phyloP scores from a whole-genome alignment of 306 rosid species.

The Corylus heterophylla region DNA sequence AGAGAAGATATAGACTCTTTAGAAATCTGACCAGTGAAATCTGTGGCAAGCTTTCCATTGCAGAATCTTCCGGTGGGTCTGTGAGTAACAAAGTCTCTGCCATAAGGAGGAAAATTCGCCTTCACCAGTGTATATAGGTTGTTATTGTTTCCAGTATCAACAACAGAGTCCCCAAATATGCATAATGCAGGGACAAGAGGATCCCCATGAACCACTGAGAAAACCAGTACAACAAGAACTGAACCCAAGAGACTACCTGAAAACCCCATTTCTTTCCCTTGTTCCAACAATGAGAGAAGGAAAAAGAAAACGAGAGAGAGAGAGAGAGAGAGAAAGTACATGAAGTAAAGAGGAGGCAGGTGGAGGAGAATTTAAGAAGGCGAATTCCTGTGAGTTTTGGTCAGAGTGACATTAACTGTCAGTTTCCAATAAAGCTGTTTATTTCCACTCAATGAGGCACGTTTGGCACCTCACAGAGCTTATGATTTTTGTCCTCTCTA shows the following conservation, averaged over 20 bases:
- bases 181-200: slow-evolving; percentile 65
- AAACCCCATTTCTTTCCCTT: slow-evolving; percentile 32
- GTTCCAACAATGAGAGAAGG: background rate
- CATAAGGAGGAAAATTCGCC: slow-evolving; percentile 66
- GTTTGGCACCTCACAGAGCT: slow-evolving; percentile 15
- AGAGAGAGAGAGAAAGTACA: background rate
- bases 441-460: slow-evolving; percentile 2
- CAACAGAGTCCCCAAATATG: slow-evolving; percentile 67
- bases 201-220: slow-evolving; percentile 32
- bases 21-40: slow-evolving; percentile 50
- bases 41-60: slow-evolving; percentile 65
- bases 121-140: slow-evolving; percentile 43
- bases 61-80: slow-evolving; percentile 70
- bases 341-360: slow-evolving; percentile 23
- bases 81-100: slow-evolving; percentile 63
- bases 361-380: slow-evolving; percentile 22
- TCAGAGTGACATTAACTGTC: background rate
- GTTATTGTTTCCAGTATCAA: slow-evolving; percentile 65
- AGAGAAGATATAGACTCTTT: background rate
- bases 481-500: slow-evolving; percentile 15
- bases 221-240: slow-evolving; percentile 34
- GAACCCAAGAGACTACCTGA: slow-evolving; percentile 27
- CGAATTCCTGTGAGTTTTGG: background rate
- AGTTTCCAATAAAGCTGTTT: slow-evolving; percentile 24
- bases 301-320: background rate